Conservation (phyloP, 2,329 filamentous ascomycete genomes). For the Paraconiothyrium sp. region DNA sequence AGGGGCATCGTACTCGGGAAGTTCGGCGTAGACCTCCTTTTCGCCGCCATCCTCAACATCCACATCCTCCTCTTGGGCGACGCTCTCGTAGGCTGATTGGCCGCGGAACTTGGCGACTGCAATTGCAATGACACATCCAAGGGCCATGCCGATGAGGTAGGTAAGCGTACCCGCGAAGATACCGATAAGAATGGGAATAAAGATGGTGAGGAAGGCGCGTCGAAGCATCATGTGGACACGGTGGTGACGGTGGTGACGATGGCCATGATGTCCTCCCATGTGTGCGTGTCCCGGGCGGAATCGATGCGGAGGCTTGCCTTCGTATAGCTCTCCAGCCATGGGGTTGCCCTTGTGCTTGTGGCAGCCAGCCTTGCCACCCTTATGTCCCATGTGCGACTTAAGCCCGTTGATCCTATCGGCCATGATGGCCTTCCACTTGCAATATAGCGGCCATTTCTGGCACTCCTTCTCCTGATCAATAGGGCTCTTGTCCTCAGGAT, state of each 20-base stretch:
- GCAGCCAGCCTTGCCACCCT: constrained; percentile 38
- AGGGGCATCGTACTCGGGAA: constrained; percentile 50
- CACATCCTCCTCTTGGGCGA: constrained; percentile 45
- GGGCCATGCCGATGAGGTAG: constrained; percentile 72
- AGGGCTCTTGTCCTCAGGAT: constrained; percentile 30
- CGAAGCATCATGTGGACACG: constrained; percentile 46
- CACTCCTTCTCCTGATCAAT: constrained; percentile 41
- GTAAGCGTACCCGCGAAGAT: constrained; percentile 73
- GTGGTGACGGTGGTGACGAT: constrained; percentile 29
- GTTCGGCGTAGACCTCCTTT: constrained; percentile 45
- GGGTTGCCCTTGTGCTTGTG: constrained; percentile 45
- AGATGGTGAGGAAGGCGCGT: constrained; percentile 68
- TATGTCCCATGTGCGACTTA: constrained; percentile 35
- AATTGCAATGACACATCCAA: constrained; percentile 70
- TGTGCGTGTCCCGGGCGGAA: constrained; percentile 43
- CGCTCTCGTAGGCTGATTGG: constrained; percentile 44
- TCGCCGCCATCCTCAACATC: constrained; percentile 32
- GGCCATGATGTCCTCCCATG: constrained; percentile 18
- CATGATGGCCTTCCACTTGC: constrained; percentile 55
- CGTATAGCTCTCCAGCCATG: constrained; percentile 39
- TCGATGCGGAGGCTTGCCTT: constrained; percentile 47
- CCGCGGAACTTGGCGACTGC: constrained; percentile 66
- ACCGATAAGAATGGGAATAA: constrained; percentile 75
- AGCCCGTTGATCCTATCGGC: constrained; percentile 46
- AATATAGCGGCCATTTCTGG: constrained; percentile 49